These are phyloP conservation scores for Pythium utonaiense DNA, from an alignment of 352 stramenopile species.

Conservation along the genomic window DNA sequence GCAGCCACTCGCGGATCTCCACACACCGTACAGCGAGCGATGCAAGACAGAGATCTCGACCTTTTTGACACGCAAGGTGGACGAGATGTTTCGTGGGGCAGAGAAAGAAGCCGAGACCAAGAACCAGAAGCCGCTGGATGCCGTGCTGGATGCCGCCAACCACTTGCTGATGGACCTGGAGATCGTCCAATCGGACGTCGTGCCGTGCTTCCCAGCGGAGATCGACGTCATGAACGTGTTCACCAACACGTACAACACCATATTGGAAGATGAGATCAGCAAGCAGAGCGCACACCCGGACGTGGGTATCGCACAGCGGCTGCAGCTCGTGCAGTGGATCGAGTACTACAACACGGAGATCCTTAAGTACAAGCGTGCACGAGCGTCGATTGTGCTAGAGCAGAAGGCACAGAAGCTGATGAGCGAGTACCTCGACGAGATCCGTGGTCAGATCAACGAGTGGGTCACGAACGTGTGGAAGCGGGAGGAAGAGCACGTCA, in stretches of 20 bases:
- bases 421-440: conserved; percentile 69
- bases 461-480: conserved; percentile 88
- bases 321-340: conserved; percentile 86
- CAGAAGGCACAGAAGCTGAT: conserved; percentile 72
- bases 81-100: conserved; percentile 61
- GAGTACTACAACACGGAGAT: conserved; percentile 88
- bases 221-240: conserved; percentile 84
- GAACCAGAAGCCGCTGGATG: conserved; percentile 58
- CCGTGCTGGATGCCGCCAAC: conserved; percentile 59
- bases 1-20: conserved; percentile 38
- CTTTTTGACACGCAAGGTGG: conserved; percentile 44
- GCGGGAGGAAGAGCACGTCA: conserved; percentile 63
- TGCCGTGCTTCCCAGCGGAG: conserved; percentile 61
- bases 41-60: conserved; percentile 65
- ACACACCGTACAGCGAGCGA: conserved; percentile 39
- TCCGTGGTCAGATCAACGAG: conserved; percentile 72
- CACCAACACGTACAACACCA: conserved; percentile 68
- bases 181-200: conserved; percentile 71
- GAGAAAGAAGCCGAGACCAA: conserved; percentile 45
- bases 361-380: conserved; percentile 76
- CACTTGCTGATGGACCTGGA: conserved; percentile 79
- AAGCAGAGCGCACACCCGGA: conserved; percentile 55
- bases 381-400: conserved; percentile 62
- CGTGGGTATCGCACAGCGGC: conserved; percentile 62
- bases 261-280: conserved; percentile 66